Evolutionary conservation across 345 rosid species (phyloP).

Genomic region (Barbarea vulgaris): DNA sequence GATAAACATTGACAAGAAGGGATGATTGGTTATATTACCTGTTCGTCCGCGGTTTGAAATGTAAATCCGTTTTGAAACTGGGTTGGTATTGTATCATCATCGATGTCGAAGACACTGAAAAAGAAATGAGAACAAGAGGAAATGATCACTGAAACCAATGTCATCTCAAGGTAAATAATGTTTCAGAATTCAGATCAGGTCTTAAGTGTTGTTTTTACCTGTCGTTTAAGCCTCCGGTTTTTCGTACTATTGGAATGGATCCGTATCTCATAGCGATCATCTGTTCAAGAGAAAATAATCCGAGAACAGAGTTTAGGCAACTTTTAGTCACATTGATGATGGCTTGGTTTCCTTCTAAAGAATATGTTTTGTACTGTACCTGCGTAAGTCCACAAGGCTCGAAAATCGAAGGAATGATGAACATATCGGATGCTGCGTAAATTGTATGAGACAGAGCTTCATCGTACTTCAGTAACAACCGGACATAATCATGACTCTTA

Average conservation of each 20-base stretch:
- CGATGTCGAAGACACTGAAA: slow-evolving; percentile 78
- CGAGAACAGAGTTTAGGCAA: not conserved
- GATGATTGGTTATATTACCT: slow-evolving; percentile 48
- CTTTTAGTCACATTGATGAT: not conserved
- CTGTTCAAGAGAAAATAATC: slow-evolving; percentile 44
- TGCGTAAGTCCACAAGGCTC: slow-evolving; percentile 99
- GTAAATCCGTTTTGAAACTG: slow-evolving; percentile 78
- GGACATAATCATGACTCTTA: slow-evolving; percentile 63
- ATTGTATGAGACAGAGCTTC: slow-evolving; percentile 86
- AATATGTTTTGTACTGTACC: slow-evolving; percentile 46
- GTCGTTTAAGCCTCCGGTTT: slow-evolving; percentile 94
- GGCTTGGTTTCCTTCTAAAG: slow-evolving; percentile 5
- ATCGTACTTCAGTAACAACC: slow-evolving; percentile 81
- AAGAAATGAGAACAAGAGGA: slow-evolving; percentile 6
- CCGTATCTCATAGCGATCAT: slow-evolving; percentile 98
- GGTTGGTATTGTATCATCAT: slow-evolving; percentile 72
- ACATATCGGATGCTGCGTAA: slow-evolving; percentile 87
- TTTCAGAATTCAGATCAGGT: not conserved
- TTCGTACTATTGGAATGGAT: slow-evolving; percentile 79
- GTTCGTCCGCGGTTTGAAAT: slow-evolving; percentile 72
- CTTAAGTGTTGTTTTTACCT: slow-evolving; percentile 51
- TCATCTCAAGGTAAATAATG: not conserved
- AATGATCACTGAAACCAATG: slow-evolving; percentile 19
- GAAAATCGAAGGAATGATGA: slow-evolving; percentile 92
- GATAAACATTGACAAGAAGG: not conserved